Evolutionary conservation across 495 filamentous ascomycete species (phyloP).

Genomic region (Chaetomidium leptoderma): DNA sequence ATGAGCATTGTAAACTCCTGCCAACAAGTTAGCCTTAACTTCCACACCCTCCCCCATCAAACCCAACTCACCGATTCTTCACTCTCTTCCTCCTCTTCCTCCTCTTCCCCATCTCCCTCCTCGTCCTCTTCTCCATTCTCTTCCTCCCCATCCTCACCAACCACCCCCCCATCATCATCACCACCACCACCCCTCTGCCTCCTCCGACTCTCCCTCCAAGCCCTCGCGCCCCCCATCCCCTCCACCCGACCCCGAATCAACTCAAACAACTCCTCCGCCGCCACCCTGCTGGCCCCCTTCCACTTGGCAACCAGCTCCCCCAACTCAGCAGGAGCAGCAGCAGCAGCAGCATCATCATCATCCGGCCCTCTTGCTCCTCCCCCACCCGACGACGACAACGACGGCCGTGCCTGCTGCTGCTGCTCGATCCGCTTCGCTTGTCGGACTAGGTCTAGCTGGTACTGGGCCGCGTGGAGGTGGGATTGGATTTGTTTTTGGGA

Average conservation of each 20-base stretch:
- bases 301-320: background rate
- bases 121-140: background rate
- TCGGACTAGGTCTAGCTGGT: constrained; percentile 17
- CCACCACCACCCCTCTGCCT: constrained; percentile 7
- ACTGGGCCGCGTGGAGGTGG: constrained; percentile 12
- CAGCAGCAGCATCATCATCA: background rate
- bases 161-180: constrained; percentile 4
- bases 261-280: constrained; percentile 33
- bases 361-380: background rate
- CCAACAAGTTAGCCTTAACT: constrained; percentile 13
- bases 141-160: constrained; percentile 2
- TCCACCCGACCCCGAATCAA: constrained; percentile 27
- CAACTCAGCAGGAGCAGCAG: background rate
- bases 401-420: no score
- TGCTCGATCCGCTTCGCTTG: constrained; percentile 25
- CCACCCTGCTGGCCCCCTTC: constrained; percentile 25
- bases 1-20: constrained; percentile 32
- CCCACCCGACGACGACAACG: background rate
- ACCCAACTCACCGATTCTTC: constrained; percentile 17
- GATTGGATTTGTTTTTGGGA: constrained; percentile 3
- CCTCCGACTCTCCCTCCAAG: constrained; percentile 25
- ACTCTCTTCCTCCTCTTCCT: constrained; percentile 14
- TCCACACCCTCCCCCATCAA: background rate
- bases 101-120: constrained; percentile 7
- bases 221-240: constrained; percentile 28